Conservation (phyloP, 768 basidiomycete species). For the Cyclocybe aegerita region DNA sequence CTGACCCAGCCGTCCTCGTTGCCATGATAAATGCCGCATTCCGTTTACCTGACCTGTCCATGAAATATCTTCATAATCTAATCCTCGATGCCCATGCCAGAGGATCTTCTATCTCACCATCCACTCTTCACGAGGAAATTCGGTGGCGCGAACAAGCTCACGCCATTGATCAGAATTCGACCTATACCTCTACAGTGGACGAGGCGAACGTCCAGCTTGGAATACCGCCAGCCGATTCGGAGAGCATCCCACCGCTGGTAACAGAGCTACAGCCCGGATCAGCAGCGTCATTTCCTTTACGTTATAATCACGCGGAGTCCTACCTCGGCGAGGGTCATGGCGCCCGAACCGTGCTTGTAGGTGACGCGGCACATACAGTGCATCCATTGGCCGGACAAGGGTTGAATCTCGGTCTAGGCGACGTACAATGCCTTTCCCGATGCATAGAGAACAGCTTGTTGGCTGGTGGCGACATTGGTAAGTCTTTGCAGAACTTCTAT, state of each 20-base stretch:
- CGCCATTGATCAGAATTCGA: slow-evolving; percentile 59
- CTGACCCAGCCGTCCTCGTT: slow-evolving; percentile 61
- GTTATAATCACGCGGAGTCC: slow-evolving; percentile 80
- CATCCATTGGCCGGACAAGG: slow-evolving; percentile 98
- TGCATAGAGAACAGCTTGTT: slow-evolving; percentile 58
- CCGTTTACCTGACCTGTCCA: slow-evolving; percentile 72
- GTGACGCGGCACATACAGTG: slow-evolving; percentile 93
- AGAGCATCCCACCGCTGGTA: slow-evolving; percentile 74
- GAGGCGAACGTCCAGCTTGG: slow-evolving; percentile 31
- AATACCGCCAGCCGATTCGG: slow-evolving; percentile 61
- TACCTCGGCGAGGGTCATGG: slow-evolving; percentile 77
- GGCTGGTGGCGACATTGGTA: slow-evolving; percentile 83
- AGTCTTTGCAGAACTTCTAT: slow-evolving; percentile 19
- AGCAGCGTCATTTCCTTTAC: slow-evolving; percentile 87
- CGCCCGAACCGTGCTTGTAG: slow-evolving; percentile 81
- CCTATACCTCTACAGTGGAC: slow-evolving; percentile 52
- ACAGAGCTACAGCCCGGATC: slow-evolving; percentile 67
- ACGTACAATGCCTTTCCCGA: slow-evolving; percentile 71
- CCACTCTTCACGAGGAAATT: slow-evolving; percentile 61
- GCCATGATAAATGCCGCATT: slow-evolving; percentile 91
- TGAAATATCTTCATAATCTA: slow-evolving; percentile 63
- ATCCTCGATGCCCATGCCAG: slow-evolving; percentile 53
- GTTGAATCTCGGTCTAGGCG: slow-evolving; percentile 89
- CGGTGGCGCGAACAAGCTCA: slow-evolving; percentile 74
- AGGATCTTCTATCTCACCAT: slow-evolving; percentile 44